Conservation (phyloP, 176 grass and related monocot genomes). For the Phoenix dactylifera region DNA sequence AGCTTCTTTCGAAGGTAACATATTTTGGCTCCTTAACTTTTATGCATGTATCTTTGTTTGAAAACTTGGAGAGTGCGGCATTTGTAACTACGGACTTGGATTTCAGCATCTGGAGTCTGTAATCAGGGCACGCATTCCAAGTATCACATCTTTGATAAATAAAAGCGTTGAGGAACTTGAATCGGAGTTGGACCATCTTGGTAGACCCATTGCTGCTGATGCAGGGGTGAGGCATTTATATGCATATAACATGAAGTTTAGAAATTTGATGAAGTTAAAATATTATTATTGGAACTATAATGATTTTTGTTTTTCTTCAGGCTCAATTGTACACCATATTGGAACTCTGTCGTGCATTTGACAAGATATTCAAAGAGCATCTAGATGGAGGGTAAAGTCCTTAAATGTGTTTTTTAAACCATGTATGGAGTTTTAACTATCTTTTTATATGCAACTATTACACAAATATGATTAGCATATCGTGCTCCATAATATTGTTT, state of each 20-base stretch:
- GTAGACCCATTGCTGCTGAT: slow-evolving; percentile 10
- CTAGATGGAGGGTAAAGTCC: slow-evolving; percentile 83
- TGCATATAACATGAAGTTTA: neutral
- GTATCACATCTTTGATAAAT: slow-evolving; percentile 56
- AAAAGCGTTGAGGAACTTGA: slow-evolving; percentile 6
- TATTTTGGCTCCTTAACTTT: slow-evolving; percentile 6
- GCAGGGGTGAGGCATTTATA: slow-evolving; percentile 5
- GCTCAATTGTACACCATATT: slow-evolving; percentile 84
- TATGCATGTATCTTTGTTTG: neutral
- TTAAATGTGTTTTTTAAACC: neutral
- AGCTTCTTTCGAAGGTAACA: slow-evolving; percentile 72
- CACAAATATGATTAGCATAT: no score
- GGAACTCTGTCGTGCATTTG: slow-evolving; percentile 91
- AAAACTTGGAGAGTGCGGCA: no score
- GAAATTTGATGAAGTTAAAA: no score
- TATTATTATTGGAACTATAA: neutral
- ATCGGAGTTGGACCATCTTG: neutral
- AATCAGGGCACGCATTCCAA: slow-evolving; percentile 7
- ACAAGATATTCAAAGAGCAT: slow-evolving; percentile 97
- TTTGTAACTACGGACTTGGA: neutral
- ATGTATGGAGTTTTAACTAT: no score
- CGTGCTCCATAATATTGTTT: no score
- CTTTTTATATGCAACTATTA: no score
- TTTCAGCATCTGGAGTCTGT: slow-evolving; percentile 10
- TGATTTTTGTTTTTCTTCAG: slow-evolving; percentile 29